These are phyloP conservation scores for Lentinula raphanica DNA, from an alignment of 768 basidiomycete genomes.

Conservation along the genomic window DNA sequence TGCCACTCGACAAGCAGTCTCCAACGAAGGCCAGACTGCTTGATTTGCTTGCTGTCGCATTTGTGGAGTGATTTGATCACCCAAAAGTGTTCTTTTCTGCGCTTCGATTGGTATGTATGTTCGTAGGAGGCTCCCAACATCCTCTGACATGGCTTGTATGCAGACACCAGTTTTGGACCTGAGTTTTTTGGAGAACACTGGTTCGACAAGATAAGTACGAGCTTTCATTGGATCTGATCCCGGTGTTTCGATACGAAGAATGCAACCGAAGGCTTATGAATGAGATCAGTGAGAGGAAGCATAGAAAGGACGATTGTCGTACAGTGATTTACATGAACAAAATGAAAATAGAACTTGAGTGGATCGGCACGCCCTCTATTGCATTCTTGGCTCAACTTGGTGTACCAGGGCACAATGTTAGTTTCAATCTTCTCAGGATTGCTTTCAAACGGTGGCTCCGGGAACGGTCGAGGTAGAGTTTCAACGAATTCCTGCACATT, in stretches of 20 bases:
- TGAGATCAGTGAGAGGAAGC: background rate
- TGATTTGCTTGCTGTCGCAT: background rate
- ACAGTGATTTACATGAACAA: background rate
- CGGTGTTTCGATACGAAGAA: background rate
- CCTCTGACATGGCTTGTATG: constrained; percentile 4
- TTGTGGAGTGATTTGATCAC: background rate
- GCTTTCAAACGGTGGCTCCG: background rate
- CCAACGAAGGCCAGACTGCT: background rate
- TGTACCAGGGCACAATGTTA: background rate
- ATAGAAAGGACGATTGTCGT: background rate
- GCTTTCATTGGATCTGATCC: background rate
- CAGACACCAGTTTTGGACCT: background rate
- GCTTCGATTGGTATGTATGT: background rate
- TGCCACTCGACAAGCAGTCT: background rate
- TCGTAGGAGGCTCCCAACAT: background rate
- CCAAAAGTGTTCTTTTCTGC: background rate
- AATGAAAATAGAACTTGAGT: background rate
- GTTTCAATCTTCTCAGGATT: background rate
- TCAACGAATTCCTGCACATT: background rate
- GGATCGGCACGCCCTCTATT: background rate
- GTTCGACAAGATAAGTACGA: background rate
- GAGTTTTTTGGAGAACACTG: background rate
- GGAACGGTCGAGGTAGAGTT: constrained; percentile 1
- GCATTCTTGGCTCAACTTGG: background rate
- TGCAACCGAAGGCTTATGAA: background rate